Percentiles rank a stretch among this genome's conserved stretches.
Conservation (phyloP, 2,329 filamentous ascomycete genomes). For the Penicillium sclerotigenum region DNA sequence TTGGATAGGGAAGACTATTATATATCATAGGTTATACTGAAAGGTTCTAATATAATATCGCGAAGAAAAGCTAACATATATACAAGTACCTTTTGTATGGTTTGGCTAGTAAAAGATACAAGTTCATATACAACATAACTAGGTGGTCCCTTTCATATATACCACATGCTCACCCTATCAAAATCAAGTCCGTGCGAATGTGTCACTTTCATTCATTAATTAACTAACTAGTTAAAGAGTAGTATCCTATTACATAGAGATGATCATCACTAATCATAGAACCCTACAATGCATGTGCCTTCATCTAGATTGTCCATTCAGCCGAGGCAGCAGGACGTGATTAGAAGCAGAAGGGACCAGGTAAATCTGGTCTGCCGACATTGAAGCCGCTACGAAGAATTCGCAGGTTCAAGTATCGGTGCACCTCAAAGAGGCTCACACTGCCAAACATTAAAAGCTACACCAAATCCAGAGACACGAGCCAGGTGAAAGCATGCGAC, state of each 20-base stretch:
- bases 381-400: neutral
- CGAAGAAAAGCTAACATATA: too few species aligned
- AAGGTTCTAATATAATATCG: too few species aligned
- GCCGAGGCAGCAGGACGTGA: neutral
- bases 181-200: neutral
- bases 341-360: neutral
- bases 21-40: too few species aligned
- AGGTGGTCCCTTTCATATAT: too few species aligned
- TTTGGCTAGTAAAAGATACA: too few species aligned
- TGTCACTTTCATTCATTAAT: neutral
- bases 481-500: neutral
- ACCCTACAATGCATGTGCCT: neutral
- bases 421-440: neutral
- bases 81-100: too few species aligned
- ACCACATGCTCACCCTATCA: neutral
- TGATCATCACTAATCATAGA: neutral
- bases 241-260: neutral
- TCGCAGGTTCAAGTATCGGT: neutral
- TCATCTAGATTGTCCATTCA: neutral
- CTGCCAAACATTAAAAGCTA: neutral
- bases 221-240: too few species aligned
- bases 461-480: neutral
- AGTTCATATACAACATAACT: too few species aligned
- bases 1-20: too few species aligned
- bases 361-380: neutral